phyloP scores from a whole-genome alignment of 2,329 filamentous ascomycete genomes.

The Claviceps monticola region DNA sequence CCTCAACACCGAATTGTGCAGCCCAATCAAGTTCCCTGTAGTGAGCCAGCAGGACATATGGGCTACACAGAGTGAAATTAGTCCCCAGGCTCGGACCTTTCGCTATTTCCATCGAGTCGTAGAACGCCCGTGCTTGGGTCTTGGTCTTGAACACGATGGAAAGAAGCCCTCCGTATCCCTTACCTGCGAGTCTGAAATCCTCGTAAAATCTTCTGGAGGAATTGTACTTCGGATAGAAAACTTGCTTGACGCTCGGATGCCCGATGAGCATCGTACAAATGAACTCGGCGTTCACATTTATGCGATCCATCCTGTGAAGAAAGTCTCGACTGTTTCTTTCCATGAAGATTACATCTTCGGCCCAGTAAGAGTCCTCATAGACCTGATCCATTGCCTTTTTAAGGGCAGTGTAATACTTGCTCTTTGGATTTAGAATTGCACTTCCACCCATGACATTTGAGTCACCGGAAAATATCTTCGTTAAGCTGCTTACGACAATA shows the following conservation, averaged over 20 bases:
- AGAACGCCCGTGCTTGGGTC: conserved; percentile 65
- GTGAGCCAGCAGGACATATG: conserved; percentile 84
- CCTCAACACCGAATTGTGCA: conserved; percentile 64
- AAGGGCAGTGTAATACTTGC: conserved; percentile 56
- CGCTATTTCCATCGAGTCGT: conserved; percentile 70
- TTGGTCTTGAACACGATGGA: conserved; percentile 66
- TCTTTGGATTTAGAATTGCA: conserved; percentile 47
- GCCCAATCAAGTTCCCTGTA: conserved; percentile 91
- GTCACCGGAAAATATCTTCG: conserved; percentile 94
- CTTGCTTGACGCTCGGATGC: conserved; percentile 51
- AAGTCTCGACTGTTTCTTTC: conserved; percentile 96
- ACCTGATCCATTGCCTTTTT: conserved; percentile 49
- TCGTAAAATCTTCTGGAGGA: conserved; percentile 63
- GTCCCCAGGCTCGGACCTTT: conserved; percentile 94
- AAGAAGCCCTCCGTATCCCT: conserved; percentile 81
- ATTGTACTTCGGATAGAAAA: conserved; percentile 80
- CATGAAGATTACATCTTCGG: conserved; percentile 86
- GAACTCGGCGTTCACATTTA: conserved; percentile 74
- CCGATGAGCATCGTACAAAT: conserved; percentile 58
- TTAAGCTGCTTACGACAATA: conserved; percentile 85
- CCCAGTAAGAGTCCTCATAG: conserved; percentile 87
- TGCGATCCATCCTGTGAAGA: conserved; percentile 62
- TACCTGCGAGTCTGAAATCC: conserved; percentile 53
- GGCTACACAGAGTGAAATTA: conserved; percentile 87
- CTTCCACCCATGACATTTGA: conserved; percentile 97